Percentiles rank a stretch among this genome's conserved stretches.
These are phyloP conservation scores for Podaxis mareebaensis DNA, from an alignment of 768 basidiomycete genomes.

Conservation along the genomic window DNA sequence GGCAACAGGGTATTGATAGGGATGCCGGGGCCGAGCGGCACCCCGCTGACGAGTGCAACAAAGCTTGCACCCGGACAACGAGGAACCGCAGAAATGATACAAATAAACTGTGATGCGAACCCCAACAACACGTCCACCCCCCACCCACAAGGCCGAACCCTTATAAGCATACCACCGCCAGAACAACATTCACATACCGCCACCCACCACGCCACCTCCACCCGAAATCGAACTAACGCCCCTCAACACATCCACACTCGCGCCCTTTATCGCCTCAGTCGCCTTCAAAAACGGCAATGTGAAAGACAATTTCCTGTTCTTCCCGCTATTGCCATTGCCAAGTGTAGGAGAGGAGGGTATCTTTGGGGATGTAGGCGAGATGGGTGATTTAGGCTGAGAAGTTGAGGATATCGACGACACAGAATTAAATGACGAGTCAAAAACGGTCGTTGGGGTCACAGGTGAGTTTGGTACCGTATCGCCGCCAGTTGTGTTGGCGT, in stretches of 20 bases:
- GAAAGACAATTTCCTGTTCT: conserved; percentile 26
- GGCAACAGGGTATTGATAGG: not conserved
- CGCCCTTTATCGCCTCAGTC: conserved; percentile 26
- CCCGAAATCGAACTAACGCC: conserved; percentile 40
- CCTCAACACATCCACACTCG: conserved; percentile 39
- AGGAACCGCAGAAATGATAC: too few species aligned
- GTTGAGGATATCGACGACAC: not conserved
- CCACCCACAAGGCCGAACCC: not conserved
- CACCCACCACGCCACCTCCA: not conserved
- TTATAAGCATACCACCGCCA: not conserved
- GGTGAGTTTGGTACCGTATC: conserved; percentile 8
- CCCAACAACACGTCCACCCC: not conserved
- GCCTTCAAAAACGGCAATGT: conserved; percentile 32
- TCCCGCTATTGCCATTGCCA: not conserved
- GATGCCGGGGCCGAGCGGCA: too few species aligned
- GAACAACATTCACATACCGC: not conserved
- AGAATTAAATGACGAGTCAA: not conserved
- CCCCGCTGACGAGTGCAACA: too few species aligned
- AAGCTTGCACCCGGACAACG: too few species aligned
- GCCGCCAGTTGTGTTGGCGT: not conserved
- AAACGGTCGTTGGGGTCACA: not conserved
- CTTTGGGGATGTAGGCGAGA: not conserved
- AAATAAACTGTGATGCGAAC: not conserved
- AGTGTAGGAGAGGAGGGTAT: not conserved
- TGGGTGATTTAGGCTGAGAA: conserved; percentile 1